phyloP scores from a whole-genome alignment of 176 grass and related monocot species.

The Lolium multiflorum region DNA sequence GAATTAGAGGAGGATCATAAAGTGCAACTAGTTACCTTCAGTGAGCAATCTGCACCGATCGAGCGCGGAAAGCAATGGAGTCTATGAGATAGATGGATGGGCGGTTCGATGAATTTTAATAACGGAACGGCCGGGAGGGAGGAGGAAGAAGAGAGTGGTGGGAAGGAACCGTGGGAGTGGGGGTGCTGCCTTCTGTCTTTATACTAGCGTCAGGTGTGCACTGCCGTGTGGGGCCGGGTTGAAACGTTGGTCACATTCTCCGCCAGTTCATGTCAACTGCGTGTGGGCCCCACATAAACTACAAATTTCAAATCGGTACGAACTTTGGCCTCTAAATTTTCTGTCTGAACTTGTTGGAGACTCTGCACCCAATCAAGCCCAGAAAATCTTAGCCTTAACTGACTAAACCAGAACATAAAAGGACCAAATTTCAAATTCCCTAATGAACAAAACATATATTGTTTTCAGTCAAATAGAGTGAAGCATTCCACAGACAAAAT shows the following conservation, averaged over 20 bases:
- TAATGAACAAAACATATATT: too few species aligned
- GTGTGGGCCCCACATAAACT: neutral
- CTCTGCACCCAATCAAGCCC: too few species aligned
- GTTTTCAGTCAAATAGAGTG: too few species aligned
- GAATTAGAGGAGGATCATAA: neutral
- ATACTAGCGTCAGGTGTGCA: neutral
- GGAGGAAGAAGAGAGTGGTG: neutral
- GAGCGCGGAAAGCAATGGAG: neutral
- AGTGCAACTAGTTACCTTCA: neutral
- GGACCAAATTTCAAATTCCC: too few species aligned
- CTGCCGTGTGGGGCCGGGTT: neutral
- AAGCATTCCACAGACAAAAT: too few species aligned
- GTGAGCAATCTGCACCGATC: neutral
- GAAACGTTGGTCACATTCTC: neutral
- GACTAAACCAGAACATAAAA: too few species aligned
- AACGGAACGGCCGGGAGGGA: neutral
- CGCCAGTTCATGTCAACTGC: neutral
- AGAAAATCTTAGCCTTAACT: too few species aligned
- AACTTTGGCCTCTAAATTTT: neutral
- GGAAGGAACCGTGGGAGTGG: constrained; percentile 15
- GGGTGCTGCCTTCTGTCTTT: neutral
- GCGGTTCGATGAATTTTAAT: constrained; percentile 1
- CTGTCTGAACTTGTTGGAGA: neutral
- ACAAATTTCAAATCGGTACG: neutral
- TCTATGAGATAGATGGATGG: neutral